A percentile compares a stretch with the other conserved stretches of the same genome.
phyloP scores from a whole-genome alignment of 345 rosid genomes.

The Ailanthus altissimus region DNA sequence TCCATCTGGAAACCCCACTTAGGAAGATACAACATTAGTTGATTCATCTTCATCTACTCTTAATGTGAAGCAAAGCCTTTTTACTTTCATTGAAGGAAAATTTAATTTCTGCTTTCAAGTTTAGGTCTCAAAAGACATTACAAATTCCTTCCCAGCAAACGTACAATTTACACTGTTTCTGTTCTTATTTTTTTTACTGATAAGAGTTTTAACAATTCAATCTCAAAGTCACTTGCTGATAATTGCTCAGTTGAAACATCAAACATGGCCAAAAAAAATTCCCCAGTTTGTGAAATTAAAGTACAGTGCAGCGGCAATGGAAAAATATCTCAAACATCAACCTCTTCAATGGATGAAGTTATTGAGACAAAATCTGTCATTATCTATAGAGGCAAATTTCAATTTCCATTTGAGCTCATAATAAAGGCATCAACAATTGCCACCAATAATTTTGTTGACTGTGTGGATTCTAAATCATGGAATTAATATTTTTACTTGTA shows the following conservation, averaged over 20 bases:
- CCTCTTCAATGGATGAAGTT: too few relatives aligned
- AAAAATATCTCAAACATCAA: too few relatives aligned
- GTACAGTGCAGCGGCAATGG: too few relatives aligned
- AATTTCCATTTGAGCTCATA: background rate
- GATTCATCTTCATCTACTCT: background rate
- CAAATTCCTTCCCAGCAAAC: background rate
- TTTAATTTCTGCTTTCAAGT: background rate
- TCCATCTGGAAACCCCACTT: slow-evolving; percentile 8
- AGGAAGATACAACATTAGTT: background rate
- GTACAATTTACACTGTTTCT: background rate
- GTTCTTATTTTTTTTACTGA: background rate
- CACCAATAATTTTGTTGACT: too few relatives aligned
- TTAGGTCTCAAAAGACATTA: background rate
- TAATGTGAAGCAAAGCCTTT: background rate
- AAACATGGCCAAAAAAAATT: too few relatives aligned
- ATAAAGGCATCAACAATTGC: background rate
- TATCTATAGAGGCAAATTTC: background rate
- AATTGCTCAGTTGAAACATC: too few relatives aligned
- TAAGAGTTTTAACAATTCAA: background rate
- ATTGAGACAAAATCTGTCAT: background rate
- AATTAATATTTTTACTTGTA: too few relatives aligned
- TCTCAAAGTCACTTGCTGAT: too few relatives aligned
- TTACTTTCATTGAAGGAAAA: background rate
- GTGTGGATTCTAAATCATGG: too few relatives aligned
- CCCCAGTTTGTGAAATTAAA: too few relatives aligned